phyloP scores from a whole-genome alignment of 768 basidiomycete genomes.

The Fomitopsis pulvina region DNA sequence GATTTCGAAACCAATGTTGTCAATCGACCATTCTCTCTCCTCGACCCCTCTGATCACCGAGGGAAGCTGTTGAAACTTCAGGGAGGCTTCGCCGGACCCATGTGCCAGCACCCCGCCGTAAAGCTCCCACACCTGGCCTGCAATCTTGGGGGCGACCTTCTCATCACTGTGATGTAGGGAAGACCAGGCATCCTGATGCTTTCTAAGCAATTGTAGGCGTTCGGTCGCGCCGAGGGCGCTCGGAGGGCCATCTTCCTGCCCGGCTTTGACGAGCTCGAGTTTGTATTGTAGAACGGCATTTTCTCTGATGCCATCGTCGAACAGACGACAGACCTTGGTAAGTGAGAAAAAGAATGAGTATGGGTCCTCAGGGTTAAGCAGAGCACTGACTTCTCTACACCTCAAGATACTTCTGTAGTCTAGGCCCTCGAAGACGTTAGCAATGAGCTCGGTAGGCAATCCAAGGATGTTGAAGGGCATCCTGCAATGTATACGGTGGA shows the following conservation, averaged over 20 bases:
- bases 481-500: too few relatives aligned
- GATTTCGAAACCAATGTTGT: slow-evolving; percentile 26
- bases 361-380: too few relatives aligned
- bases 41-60: slow-evolving; percentile 42
- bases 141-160: slow-evolving; percentile 30
- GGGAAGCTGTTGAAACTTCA: slow-evolving; percentile 44
- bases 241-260: slow-evolving; percentile 34
- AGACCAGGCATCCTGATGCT: slow-evolving; percentile 18
- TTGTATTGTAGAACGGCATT: slow-evolving; percentile 18
- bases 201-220: slow-evolving; percentile 32
- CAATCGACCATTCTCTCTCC: slow-evolving; percentile 37
- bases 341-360: neutral
- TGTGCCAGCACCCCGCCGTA: slow-evolving; percentile 53
- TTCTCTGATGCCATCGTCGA: slow-evolving; percentile 10
- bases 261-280: slow-evolving; percentile 31
- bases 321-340: slow-evolving; percentile 13
- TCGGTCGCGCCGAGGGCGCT: slow-evolving; percentile 22
- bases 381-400: slow-evolving; percentile 17
- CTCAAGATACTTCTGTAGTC: slow-evolving; percentile 12
- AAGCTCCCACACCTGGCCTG: slow-evolving; percentile 48
- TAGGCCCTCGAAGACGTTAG: slow-evolving; percentile 15
- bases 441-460: slow-evolving; percentile 18
- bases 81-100: slow-evolving; percentile 18
- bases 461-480: too few relatives aligned
- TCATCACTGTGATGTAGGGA: slow-evolving; percentile 8